phyloP scores from a whole-genome alignment of 1,284 basidiomycete genomes.

The Apiotrichum mycotoxinovorans region DNA sequence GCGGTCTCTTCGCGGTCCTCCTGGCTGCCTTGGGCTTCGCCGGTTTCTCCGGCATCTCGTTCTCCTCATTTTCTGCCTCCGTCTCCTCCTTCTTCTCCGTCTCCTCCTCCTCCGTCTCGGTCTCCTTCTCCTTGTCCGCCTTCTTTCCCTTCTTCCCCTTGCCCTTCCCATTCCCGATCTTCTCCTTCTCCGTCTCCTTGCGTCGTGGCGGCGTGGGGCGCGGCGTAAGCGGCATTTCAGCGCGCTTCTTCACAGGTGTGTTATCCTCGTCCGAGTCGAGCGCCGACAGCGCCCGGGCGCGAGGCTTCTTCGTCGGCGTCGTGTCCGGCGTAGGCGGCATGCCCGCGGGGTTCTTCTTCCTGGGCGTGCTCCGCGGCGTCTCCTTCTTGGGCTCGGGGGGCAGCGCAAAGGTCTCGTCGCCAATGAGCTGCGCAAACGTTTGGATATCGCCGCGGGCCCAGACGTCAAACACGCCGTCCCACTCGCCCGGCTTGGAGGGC shows the following conservation, averaged over 20 bases:
- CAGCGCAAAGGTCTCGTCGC: constrained; percentile 11
- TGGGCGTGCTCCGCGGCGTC: constrained; percentile 1
- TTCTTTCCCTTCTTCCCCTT: too few relatives aligned
- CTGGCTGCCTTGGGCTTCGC: neutral
- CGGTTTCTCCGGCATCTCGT: neutral
- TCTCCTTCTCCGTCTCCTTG: neutral
- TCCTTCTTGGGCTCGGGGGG: neutral
- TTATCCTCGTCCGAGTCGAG: neutral
- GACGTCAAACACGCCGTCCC: constrained; percentile 86
- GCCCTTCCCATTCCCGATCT: too few relatives aligned
- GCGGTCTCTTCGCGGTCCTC: neutral
- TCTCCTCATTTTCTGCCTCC: too few relatives aligned
- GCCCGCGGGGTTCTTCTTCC: neutral
- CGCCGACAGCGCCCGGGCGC: neutral
- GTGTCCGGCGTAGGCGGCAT: neutral
- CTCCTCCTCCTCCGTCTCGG: too few relatives aligned
- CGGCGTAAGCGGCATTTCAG: constrained; percentile 4
- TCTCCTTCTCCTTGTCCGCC: too few relatives aligned
- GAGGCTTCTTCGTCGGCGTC: constrained; percentile 9
- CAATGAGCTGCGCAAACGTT: constrained; percentile 57
- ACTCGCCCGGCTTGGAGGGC: constrained; percentile 76
- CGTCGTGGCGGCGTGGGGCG: constrained; percentile 8
- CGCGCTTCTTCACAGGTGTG: neutral
- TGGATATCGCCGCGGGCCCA: constrained; percentile 91
- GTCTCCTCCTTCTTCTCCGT: too few relatives aligned